Evolutionary conservation across 2,329 filamentous ascomycete genomes (phyloP).

Genomic region (Aurifilum marmelostoma): DNA sequence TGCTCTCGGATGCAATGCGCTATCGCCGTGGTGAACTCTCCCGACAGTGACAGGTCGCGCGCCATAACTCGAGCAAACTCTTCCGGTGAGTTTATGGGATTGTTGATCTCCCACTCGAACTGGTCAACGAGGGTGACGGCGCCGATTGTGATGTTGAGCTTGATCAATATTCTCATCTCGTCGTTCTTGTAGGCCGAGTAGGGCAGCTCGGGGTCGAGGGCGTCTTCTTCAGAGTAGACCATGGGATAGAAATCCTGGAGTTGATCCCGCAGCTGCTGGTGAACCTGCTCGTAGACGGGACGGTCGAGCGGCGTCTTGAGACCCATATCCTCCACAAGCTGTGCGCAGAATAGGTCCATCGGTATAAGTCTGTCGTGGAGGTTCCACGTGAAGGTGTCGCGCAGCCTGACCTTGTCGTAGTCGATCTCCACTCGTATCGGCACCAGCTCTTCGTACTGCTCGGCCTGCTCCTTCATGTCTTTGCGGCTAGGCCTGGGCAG

Average conservation of each 20-base stretch:
- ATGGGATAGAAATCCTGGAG: constrained; percentile 92
- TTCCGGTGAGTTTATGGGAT: constrained; percentile 89
- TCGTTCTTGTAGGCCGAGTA: constrained; percentile 98
- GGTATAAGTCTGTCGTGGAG: constrained; percentile 85
- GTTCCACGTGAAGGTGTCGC: constrained; percentile 99
- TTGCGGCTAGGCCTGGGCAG: constrained; percentile 72
- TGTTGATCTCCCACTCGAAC: constrained; percentile 99
- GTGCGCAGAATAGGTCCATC: constrained; percentile 81
- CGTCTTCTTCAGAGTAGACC: constrained; percentile 85
- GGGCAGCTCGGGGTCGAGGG: constrained; percentile 84
- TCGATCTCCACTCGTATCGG: constrained; percentile 92
- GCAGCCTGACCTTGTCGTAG: constrained; percentile 90
- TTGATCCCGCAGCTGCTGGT: constrained; percentile 81
- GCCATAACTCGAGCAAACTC: constrained; percentile 92
- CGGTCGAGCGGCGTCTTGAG: constrained; percentile 71
- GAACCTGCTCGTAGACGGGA: constrained; percentile 63
- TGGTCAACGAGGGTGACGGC: constrained; percentile 93
- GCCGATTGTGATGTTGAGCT: constrained; percentile 96
- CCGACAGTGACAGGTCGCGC: constrained; percentile 84
- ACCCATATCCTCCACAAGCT: constrained; percentile 89
- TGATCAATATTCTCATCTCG: constrained; percentile 95
- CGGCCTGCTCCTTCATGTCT: constrained; percentile 82
- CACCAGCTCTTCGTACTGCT: constrained; percentile 88
- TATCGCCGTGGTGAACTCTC: constrained; percentile 96
- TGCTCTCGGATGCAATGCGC: constrained; percentile 98